Evolutionary conservation across 2,329 filamentous ascomycete genomes (phyloP).

Genomic region (Trichoderma lentiforme): DNA sequence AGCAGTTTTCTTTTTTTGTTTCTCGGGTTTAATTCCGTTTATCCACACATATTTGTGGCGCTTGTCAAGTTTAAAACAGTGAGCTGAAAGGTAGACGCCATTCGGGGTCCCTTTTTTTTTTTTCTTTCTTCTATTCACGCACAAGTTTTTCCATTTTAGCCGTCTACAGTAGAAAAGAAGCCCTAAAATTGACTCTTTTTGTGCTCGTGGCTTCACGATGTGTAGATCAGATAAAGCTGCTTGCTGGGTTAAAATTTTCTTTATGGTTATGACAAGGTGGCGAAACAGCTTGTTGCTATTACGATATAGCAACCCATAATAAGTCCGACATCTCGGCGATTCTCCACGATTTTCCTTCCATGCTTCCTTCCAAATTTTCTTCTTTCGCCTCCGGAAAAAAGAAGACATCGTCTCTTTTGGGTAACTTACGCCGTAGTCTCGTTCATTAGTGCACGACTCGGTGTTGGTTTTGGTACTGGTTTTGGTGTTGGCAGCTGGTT

Average conservation of each 20-base stretch:
- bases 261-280: background rate
- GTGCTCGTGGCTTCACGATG: background rate
- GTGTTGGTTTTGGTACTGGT: background rate
- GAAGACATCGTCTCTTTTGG: background rate
- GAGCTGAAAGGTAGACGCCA: constrained; percentile 5
- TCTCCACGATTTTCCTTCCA: background rate
- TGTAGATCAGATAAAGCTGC: background rate
- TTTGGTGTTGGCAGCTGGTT: background rate
- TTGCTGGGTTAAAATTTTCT: background rate
- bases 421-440: background rate
- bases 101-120: background rate
- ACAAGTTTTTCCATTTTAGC: background rate
- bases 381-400: background rate
- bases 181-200: background rate
- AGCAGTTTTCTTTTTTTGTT: background rate
- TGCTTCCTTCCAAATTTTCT: background rate
- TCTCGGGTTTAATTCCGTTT: background rate
- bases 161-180: background rate
- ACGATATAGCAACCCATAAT: background rate
- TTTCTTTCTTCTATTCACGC: background rate
- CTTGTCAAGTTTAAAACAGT: constrained; percentile 6
- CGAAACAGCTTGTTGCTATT: background rate
- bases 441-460: background rate
- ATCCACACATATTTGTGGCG: background rate
- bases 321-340: background rate